phyloP scores from a whole-genome alignment of 495 filamentous ascomycete genomes.

The Talaromyces proteolyticus region DNA sequence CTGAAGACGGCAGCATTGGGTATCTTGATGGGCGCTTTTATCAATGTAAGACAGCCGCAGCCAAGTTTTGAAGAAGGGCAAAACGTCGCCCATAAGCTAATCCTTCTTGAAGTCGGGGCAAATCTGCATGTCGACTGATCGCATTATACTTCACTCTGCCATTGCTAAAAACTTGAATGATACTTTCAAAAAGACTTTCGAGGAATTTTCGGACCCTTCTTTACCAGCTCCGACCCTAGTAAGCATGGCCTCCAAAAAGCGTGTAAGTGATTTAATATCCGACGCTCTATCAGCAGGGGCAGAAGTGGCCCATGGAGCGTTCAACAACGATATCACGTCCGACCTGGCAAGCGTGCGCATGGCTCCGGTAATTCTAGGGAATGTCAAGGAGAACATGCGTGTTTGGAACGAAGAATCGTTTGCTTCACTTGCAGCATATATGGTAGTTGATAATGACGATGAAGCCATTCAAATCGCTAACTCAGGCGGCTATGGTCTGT shows the following conservation, averaged over 20 bases:
- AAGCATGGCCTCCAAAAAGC: conserved; percentile 22
- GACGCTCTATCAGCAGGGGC: conserved; percentile 3
- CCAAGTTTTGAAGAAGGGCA: too few relatives aligned
- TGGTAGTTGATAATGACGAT: conserved; percentile 36
- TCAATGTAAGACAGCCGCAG: conserved; percentile 15
- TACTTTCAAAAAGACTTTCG: not conserved
- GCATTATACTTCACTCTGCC: conserved; percentile 56
- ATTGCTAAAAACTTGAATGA: conserved; percentile 26
- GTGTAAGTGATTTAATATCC: conserved; percentile 1
- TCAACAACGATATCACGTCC: not conserved
- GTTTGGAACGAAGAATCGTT: conserved; percentile 76
- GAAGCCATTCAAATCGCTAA: conserved; percentile 44
- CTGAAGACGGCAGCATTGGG: conserved; percentile 43
- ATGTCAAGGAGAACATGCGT: conserved; percentile 67
- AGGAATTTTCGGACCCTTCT: conserved; percentile 27
- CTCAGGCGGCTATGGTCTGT: conserved; percentile 40
- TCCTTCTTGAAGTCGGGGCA: conserved; percentile 50
- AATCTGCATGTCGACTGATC: conserved; percentile 86
- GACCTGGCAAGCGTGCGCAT: conserved; percentile 27
- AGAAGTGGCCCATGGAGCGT: conserved; percentile 3
- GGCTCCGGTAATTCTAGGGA: conserved; percentile 36
- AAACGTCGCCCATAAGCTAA: not conserved
- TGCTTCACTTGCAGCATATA: conserved; percentile 58
- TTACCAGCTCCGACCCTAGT: conserved; percentile 56
- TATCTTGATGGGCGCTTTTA: conserved; percentile 43